Conservation (phyloP, 306 rosid genomes). For the Notholithocarpus densiflorus region DNA sequence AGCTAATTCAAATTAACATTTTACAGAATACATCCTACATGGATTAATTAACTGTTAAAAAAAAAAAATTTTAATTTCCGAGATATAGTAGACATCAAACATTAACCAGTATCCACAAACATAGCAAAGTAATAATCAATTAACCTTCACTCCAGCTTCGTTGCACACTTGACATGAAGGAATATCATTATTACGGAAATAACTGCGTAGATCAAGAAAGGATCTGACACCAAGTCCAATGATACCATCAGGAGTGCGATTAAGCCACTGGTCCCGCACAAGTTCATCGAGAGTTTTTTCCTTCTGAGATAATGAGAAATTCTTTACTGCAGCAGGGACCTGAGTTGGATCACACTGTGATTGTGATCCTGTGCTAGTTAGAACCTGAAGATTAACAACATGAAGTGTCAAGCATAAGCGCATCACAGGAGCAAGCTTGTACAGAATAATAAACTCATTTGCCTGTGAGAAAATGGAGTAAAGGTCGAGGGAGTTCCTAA, state of each 20-base stretch:
- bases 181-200: slow-evolving; percentile 71
- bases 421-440: background rate
- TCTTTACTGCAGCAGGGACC: slow-evolving; percentile 55
- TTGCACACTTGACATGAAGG: slow-evolving; percentile 86
- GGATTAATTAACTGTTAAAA: slow-evolving; percentile 4
- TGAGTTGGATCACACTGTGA: slow-evolving; percentile 45
- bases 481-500: background rate
- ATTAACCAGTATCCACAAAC: background rate
- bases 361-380: slow-evolving; percentile 34
- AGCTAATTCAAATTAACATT: background rate
- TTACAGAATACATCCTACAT: background rate
- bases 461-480: background rate
- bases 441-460: background rate
- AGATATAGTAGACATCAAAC: background rate
- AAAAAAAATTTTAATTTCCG: background rate
- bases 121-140: slow-evolving; percentile 19
- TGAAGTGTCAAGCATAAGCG: slow-evolving; percentile 5
- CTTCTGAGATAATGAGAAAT: slow-evolving; percentile 60
- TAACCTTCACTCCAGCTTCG: slow-evolving; percentile 94
- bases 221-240: slow-evolving; percentile 84
- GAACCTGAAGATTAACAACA: slow-evolving; percentile 48
- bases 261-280: slow-evolving; percentile 73
- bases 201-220: slow-evolving; percentile 87
- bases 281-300: slow-evolving; percentile 70
- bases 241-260: slow-evolving; percentile 50